phyloP scores from a whole-genome alignment of 768 basidiomycete species.

The Suillus subalutaceus region DNA sequence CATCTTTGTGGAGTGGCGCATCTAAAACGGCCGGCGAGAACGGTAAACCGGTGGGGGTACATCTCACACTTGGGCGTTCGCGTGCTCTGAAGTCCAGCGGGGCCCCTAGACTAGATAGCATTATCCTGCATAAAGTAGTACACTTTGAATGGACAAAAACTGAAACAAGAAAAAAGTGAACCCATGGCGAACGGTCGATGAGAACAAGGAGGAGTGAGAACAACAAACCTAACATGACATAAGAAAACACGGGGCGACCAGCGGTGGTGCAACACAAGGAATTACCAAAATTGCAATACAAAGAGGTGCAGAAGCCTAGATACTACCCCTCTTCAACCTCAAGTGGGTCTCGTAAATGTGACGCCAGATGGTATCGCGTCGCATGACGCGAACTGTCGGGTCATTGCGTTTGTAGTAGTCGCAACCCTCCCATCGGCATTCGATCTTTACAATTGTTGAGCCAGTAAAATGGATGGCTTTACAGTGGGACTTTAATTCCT shows the following conservation, averaged over 20 bases:
- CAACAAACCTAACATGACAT: neutral
- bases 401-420: neutral
- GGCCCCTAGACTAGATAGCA: no score
- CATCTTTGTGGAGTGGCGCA: no score
- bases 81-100: no score
- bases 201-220: neutral
- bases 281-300: neutral
- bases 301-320: neutral
- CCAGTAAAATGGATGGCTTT: neutral
- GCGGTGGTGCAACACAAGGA: no score
- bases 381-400: neutral
- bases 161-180: neutral
- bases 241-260: neutral
- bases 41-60: no score
- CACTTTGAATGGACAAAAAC: no score
- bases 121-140: no score
- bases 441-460: neutral
- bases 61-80: no score
- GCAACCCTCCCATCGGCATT: constrained; percentile 1
- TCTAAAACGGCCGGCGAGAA: no score
- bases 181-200: no score
- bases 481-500: neutral
- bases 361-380: neutral
- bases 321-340: neutral
- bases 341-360: neutral